These are phyloP conservation scores for Friedmanniomyces endolithicus DNA, from an alignment of 495 filamentous ascomycete species.

Conservation along the genomic window DNA sequence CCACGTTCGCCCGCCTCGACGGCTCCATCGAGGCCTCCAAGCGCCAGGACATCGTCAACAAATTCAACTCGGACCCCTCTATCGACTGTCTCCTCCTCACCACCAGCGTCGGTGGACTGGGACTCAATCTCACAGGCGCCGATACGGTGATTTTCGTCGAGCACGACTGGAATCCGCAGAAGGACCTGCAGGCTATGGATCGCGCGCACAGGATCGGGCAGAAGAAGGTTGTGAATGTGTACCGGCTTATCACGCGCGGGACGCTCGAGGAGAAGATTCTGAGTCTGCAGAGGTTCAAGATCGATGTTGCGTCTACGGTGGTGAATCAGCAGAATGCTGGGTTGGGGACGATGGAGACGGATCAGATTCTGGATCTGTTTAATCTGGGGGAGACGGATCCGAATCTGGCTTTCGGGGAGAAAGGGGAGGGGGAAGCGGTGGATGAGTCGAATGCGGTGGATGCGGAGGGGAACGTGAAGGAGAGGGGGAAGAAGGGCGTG, in stretches of 20 bases:
- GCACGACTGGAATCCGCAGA: slow-evolving; percentile 99
- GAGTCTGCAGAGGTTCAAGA: slow-evolving; percentile 96
- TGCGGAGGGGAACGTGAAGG: slow-evolving; percentile 77
- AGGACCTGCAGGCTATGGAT: slow-evolving; percentile 98
- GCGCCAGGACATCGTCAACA: slow-evolving; percentile 93
- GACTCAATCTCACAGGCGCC: slow-evolving; percentile 89
- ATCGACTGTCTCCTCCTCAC: slow-evolving; percentile 89
- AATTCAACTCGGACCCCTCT: slow-evolving; percentile 92
- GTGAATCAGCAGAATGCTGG: slow-evolving; percentile 99
- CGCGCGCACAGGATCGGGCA: slow-evolving; percentile 96
- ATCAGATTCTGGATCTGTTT: slow-evolving; percentile 94
- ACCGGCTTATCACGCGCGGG: slow-evolving; percentile 85
- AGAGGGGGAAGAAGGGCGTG: slow-evolving; percentile 93
- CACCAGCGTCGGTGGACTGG: slow-evolving; percentile 86
- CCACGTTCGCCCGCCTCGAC: slow-evolving; percentile 82
- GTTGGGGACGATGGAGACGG: slow-evolving; percentile 90
- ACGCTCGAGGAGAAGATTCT: slow-evolving; percentile 98
- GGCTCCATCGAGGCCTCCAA: slow-evolving; percentile 79
- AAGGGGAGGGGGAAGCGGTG: slow-evolving; percentile 33
- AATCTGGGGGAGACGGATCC: slow-evolving; percentile 74
- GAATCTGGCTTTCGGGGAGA: slow-evolving; percentile 41
- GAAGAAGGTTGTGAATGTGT: slow-evolving; percentile 99
- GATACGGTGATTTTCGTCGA: slow-evolving; percentile 99
- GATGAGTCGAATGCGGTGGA: slow-evolving; percentile 87
- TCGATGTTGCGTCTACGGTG: slow-evolving; percentile 93